Base-by-base conservation (phyloP, 2,329 filamentous ascomycete genomes). In the Rhynchosporium secalis region DNA sequence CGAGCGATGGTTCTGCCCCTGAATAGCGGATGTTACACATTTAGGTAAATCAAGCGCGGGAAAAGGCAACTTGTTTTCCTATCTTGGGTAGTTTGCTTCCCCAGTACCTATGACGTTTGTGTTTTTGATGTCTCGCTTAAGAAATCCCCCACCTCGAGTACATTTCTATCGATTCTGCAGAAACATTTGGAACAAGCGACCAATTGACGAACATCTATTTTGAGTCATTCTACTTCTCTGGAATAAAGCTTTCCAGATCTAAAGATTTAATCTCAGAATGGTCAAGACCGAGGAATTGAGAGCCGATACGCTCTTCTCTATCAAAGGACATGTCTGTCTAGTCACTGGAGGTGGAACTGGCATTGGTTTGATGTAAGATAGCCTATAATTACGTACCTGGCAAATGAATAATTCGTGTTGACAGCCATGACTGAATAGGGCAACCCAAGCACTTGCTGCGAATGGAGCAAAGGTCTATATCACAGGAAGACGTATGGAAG, bases 271-370 rank as follows among this genome's bases (percentile, higher is more conserved):
- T n/a, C n/a, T n/a, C 43, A 26, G 26, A 20, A 71, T 71, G 69
- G 66, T 62, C 41, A 62, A 56, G 43, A 70, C 71, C 8, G 60
- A 66, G 38, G 48, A 64, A 26, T 52, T 72, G 8, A 65, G 63
- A 63, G 72, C 70, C 7, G 64, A 87, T 71, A 66, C 78, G 77
- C 75, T 90, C 81, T 63, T 77, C 76, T 58, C 78, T 38, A 72
- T 80, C 54, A 78, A 78, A 64, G 78, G 75, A 40, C 71, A 76
- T 38, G 75, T 80, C 10, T 78, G 77, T 33, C 72, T 80, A 6
- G 76, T 81, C 1, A 81, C 79, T 0, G 78, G 78, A 56, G 85
- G 85, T 33, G 84, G 69, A 29, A 70, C 71, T 38, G 74, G 74
- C 6, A 74, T 75, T 56, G 73, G 73, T 3, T 58, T 75, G 9